Evolutionary conservation across 371 early-diverging fungal species (phyloP).

Genomic region (Actinomucor elegans): DNA sequence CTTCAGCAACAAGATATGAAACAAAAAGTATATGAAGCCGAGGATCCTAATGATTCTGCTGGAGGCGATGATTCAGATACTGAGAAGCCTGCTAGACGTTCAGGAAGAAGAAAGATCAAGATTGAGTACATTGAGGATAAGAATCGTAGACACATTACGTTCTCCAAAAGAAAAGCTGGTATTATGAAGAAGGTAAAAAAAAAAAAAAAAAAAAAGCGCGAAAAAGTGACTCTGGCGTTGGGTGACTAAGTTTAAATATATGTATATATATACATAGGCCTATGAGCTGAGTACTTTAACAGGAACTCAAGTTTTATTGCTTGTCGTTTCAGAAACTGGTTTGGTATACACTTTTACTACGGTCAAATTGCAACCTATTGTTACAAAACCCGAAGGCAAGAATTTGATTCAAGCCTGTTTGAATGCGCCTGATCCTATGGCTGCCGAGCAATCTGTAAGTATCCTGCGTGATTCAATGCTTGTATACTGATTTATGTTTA

Average conservation of each 20-base stretch:
- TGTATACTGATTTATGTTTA: neutral
- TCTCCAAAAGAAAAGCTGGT: constrained; percentile 97
- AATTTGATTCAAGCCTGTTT: constrained; percentile 94
- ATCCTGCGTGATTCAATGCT: too few relatives aligned
- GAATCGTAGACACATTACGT: constrained; percentile 94
- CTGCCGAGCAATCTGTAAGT: constrained; percentile 14
- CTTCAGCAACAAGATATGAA: constrained; percentile 14
- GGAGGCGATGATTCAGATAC: constrained; percentile 34
- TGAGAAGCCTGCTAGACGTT: constrained; percentile 59
- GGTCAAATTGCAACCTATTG: constrained; percentile 93
- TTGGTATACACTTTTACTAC: constrained; percentile 99
- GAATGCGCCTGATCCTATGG: constrained; percentile 74
- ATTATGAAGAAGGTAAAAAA: constrained; percentile 93
- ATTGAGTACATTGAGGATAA: constrained; percentile 97
- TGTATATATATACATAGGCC: constrained; percentile 71
- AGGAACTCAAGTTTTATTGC: constrained; percentile 94
- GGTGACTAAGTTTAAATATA: neutral
- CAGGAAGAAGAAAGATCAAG: constrained; percentile 92
- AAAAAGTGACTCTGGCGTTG: neutral
- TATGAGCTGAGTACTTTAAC: constrained; percentile 97
- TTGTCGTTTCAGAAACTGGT: constrained; percentile 98
- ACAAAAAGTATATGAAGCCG: constrained; percentile 18
- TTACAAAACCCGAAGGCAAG: constrained; percentile 93
- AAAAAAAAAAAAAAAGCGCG: neutral
- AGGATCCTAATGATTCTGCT: constrained; percentile 20